A percentile compares a stretch with the other conserved stretches of the same genome.
These are phyloP conservation scores for Naegleria lovaniensis DNA, from an alignment of 208 protist species.

Conservation along the genomic window DNA sequence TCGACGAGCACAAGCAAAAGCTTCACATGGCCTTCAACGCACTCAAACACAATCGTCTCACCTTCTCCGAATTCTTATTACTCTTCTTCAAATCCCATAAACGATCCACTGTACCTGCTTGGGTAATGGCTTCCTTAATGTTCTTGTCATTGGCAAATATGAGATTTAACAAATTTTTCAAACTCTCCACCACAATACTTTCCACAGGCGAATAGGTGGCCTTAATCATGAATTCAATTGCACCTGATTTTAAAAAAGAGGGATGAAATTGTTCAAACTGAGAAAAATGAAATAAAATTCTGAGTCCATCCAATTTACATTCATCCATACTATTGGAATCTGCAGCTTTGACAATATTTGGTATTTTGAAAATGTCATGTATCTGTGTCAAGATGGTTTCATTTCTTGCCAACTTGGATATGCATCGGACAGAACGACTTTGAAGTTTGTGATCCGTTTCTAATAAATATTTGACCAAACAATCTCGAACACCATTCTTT, in stretches of 20 bases:
- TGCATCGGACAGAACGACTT: not conserved
- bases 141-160: not conserved
- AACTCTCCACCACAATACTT: not conserved
- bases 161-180: not conserved
- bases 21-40: not conserved
- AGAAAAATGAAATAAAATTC: not conserved
- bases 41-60: not conserved
- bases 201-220: not conserved
- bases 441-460: not conserved
- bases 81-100: not conserved
- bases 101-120: not conserved
- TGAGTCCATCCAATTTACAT: not conserved
- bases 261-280: constrained; percentile 5
- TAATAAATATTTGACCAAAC: not conserved
- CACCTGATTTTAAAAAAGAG: not conserved
- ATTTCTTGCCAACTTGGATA: not conserved
- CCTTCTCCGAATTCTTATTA: not conserved
- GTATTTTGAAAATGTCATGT: not conserved
- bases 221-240: not conserved
- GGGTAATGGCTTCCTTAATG: not conserved
- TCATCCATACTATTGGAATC: not conserved
- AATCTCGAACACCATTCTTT: not conserved
- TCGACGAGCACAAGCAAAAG: no score
- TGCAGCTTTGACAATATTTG: not conserved
- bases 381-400: not conserved